Evolutionary conservation across 2,329 filamentous ascomycete species (phyloP).

Genomic region (Trichoderma koningii): DNA sequence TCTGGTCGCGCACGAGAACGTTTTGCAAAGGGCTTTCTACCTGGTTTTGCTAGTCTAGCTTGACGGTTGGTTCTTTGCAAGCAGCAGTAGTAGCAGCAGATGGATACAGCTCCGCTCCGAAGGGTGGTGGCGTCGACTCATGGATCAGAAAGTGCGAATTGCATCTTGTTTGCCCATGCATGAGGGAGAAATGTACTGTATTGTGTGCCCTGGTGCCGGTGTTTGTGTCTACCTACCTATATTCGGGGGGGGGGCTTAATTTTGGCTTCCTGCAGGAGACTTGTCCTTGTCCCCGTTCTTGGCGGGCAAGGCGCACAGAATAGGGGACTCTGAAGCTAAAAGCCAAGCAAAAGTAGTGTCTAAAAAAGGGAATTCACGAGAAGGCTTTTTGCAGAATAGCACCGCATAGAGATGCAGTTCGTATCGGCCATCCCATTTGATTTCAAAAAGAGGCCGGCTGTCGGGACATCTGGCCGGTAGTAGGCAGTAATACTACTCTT

Average conservation of each 20-base stretch:
- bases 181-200: background rate
- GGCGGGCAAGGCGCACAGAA: constrained; percentile 13
- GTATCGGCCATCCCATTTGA: background rate
- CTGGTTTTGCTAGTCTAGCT: background rate
- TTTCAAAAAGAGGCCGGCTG: background rate
- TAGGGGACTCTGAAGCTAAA: background rate
- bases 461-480: no score
- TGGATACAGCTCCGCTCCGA: constrained; percentile 1
- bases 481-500: background rate
- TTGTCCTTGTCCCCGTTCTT: background rate
- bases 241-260: background rate
- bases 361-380: background rate
- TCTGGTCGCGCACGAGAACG: background rate
- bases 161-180: background rate
- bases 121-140: background rate
- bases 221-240: background rate
- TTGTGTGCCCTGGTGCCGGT: no score
- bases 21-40: background rate
- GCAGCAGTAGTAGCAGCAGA: constrained; percentile 8
- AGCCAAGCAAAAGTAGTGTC: background rate
- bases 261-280: background rate
- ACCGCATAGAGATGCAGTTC: constrained; percentile 5
- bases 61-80: background rate
- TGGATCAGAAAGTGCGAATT: background rate
- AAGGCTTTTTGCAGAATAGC: constrained; percentile 17